Conservation (phyloP, 2,329 filamentous ascomycete species). For the Amauroascus niger region DNA sequence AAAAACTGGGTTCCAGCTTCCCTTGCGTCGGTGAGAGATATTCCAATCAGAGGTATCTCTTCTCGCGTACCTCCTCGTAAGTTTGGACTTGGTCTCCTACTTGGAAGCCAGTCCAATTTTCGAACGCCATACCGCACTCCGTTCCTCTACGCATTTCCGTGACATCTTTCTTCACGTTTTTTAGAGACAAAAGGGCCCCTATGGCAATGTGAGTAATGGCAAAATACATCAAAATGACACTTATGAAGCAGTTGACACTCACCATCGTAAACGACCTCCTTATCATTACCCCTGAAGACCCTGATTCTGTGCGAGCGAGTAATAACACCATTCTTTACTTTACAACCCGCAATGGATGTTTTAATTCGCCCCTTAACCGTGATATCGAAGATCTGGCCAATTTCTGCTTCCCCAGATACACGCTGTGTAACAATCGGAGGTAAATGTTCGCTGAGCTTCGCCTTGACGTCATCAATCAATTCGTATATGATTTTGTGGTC, state of each 20-base stretch:
- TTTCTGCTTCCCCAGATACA: slow-evolving; percentile 79
- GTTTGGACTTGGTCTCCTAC: slow-evolving; percentile 79
- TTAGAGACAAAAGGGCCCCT: slow-evolving; percentile 74
- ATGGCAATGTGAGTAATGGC: slow-evolving; percentile 4
- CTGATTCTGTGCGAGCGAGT: slow-evolving; percentile 55
- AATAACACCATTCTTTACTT: slow-evolving; percentile 70
- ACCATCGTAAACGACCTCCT: slow-evolving; percentile 73
- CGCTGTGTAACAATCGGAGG: slow-evolving; percentile 55
- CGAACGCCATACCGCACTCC: slow-evolving; percentile 88
- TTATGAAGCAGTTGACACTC: slow-evolving; percentile 32
- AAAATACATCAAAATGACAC: neutral
- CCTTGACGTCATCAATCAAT: slow-evolving; percentile 42
- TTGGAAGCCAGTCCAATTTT: slow-evolving; percentile 65
- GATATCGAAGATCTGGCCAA: slow-evolving; percentile 75
- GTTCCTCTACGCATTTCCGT: slow-evolving; percentile 78
- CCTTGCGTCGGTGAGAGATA: neutral
- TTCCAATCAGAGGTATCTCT: slow-evolving; percentile 42
- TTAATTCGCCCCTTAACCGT: slow-evolving; percentile 61
- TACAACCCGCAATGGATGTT: slow-evolving; percentile 75
- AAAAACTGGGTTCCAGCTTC: neutral
- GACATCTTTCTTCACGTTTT: slow-evolving; percentile 87
- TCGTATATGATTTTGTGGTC: slow-evolving; percentile 62
- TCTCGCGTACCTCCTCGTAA: slow-evolving; percentile 69
- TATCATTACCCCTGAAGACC: slow-evolving; percentile 52
- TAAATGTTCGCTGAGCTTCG: slow-evolving; percentile 58